These are phyloP conservation scores for Amniculicola lignicola DNA, from an alignment of 495 filamentous ascomycete species.

Conservation along the genomic window DNA sequence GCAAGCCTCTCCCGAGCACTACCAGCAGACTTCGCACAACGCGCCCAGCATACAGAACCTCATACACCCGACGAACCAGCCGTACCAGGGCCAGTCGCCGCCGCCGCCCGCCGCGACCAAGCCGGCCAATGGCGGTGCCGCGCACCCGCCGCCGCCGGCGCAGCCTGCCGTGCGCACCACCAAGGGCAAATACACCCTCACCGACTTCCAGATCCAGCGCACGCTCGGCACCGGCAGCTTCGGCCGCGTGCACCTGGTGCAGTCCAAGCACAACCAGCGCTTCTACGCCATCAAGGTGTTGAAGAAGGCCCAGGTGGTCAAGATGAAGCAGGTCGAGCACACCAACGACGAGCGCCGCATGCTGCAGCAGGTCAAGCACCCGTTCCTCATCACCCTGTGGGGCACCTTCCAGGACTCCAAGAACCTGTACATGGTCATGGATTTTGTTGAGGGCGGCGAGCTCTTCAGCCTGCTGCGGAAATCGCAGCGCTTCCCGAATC, in stretches of 20 bases:
- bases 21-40: slow-evolving; percentile 55
- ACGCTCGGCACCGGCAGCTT: slow-evolving; percentile 97
- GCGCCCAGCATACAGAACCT: slow-evolving; percentile 67
- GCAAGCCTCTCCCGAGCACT: slow-evolving; percentile 42
- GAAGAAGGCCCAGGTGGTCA: slow-evolving; percentile 97
- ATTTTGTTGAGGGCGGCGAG: slow-evolving; percentile 99
- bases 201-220: slow-evolving; percentile 80
- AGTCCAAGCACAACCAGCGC: slow-evolving; percentile 93
- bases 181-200: slow-evolving; percentile 95
- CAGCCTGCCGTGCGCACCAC: slow-evolving; percentile 57
- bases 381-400: slow-evolving; percentile 96
- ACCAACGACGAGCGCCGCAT: slow-evolving; percentile 96
- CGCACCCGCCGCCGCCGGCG: slow-evolving; percentile 14
- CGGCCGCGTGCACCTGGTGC: slow-evolving; percentile 90
- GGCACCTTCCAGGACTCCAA: slow-evolving; percentile 94
- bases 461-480: slow-evolving; percentile 92
- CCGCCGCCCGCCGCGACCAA: slow-evolving; percentile 7
- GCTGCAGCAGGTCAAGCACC: slow-evolving; percentile 92
- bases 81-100: slow-evolving; percentile 42
- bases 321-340: slow-evolving; percentile 99
- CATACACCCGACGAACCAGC: slow-evolving; percentile 53
- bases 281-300: slow-evolving; percentile 98
- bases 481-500: slow-evolving; percentile 98
- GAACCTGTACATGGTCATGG: slow-evolving; percentile 99
- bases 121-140: slow-evolving; percentile 29